A percentile compares a stretch with the other conserved stretches of the same genome.
phyloP scores from a whole-genome alignment of 75 land plant genomes.

The Cryptomeria japonica region DNA sequence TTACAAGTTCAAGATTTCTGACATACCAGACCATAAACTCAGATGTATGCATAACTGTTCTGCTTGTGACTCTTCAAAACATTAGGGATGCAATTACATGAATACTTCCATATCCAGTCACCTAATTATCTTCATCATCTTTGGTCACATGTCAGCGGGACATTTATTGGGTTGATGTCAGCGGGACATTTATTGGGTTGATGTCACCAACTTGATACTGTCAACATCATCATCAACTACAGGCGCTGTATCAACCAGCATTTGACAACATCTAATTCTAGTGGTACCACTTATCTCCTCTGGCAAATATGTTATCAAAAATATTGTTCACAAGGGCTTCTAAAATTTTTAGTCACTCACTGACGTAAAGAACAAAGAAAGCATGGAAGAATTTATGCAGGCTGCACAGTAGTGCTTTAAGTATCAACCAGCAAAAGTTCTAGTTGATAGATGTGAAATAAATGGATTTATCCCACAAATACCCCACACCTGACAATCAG shows the following conservation, averaged over 20 bases:
- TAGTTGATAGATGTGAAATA: neutral
- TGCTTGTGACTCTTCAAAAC: neutral
- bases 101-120: neutral
- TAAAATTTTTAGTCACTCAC: neutral
- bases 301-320: neutral
- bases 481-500: neutral
- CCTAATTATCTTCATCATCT: neutral
- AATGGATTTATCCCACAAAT: neutral
- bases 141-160: neutral
- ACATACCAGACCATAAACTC: neutral
- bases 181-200: neutral
- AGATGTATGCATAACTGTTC: too few species aligned
- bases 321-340: neutral
- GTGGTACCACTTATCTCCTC: neutral
- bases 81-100: too few species aligned
- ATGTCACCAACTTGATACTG: neutral
- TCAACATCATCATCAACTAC: neutral
- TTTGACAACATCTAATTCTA: neutral
- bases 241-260: neutral
- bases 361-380: neutral
- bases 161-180: neutral
- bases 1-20: neutral
- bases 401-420: neutral
- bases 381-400: neutral
- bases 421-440: neutral